Evolutionary conservation across 2,329 filamentous ascomycete species (phyloP).

Genomic region (Pseudogymnoascus sp.): DNA sequence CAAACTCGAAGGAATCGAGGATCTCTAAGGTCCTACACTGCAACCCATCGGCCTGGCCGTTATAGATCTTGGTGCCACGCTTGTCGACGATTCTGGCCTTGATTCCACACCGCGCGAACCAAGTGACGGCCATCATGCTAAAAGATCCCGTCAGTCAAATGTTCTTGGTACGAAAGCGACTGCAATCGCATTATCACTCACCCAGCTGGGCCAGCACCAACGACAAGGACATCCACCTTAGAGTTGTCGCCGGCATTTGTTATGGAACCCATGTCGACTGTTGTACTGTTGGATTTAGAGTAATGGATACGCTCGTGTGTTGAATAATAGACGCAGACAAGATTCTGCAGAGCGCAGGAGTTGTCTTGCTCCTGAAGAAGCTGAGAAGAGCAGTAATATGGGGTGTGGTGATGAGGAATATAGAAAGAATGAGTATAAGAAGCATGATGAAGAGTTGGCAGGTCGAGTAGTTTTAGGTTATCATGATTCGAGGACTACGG

Average conservation of each 20-base stretch:
- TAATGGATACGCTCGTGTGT: background rate
- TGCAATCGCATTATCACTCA: slow-evolving; percentile 11
- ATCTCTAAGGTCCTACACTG: slow-evolving; percentile 65
- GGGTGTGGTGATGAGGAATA: background rate
- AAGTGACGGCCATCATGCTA: slow-evolving; percentile 43
- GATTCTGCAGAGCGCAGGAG: background rate
- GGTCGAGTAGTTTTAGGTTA: background rate
- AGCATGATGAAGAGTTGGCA: background rate
- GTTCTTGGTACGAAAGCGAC: background rate
- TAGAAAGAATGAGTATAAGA: background rate
- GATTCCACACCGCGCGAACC: slow-evolving; percentile 44
- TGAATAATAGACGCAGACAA: background rate
- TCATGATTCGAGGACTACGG: background rate
- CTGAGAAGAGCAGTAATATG: background rate
- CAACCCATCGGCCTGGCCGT: slow-evolving; percentile 46
- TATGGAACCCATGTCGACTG: background rate
- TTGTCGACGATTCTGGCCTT: slow-evolving; percentile 44
- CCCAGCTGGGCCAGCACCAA: slow-evolving; percentile 46
- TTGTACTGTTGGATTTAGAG: background rate
- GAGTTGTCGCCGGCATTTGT: slow-evolving; percentile 15
- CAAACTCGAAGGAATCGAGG: slow-evolving; percentile 66
- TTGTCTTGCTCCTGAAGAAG: background rate
- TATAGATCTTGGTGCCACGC: slow-evolving; percentile 31
- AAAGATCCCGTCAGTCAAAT: background rate
- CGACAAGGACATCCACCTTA: slow-evolving; percentile 42